Evolutionary conservation across 1,284 basidiomycete species (phyloP), one percentile per base, ranked within the genome.

Genomic region (Cerioporus squamosus): DNA sequence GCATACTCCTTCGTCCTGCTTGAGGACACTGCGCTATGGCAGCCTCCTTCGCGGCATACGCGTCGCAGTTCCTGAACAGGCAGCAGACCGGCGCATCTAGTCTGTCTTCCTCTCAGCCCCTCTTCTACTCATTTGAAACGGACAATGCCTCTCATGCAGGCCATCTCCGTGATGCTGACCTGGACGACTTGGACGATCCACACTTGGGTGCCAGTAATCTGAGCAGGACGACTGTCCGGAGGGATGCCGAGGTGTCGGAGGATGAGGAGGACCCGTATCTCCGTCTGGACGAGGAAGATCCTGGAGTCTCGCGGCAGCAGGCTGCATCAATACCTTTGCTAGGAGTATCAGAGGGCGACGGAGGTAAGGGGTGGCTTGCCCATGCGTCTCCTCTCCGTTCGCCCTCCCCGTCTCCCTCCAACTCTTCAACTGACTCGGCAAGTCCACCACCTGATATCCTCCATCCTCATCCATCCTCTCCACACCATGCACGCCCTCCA

Each of bases 91-190:
- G 70, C 56, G 65, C 72, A 68, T 67, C 75, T 29, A 80, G 75
- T 72, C 75, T 79, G 67, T 76, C 79, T n/a, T 85, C 86, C 44
- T 86, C 84, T 33, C 88, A 90, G 71, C 89, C 90, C 57, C 82
- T 91, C 70, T 91, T 91, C 79, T 91, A 88, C 79, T 91, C 89
- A 17, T 91, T 91, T 72, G 87, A 86, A 46, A 89, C 87, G 65
- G 86, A 90, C 74, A 80, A 85, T 59, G 87, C 79, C 58, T 88
- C 86, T 67, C 83, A 81, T 68, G 76, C 74, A 67, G 82, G 79
- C 63, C 76, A 79, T 67, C 70, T 73, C 54, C 66, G 76, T 61
- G 77, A 81, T 64, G 76, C 76, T 40, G 82, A 85, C 67, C 75
- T 89, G 49, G 87, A 90, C 70, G 89, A 91, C 76, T 67, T 82